Evolutionary conservation across 2,329 filamentous ascomycete species (phyloP).

Genomic region (Monosporascus sp.): DNA sequence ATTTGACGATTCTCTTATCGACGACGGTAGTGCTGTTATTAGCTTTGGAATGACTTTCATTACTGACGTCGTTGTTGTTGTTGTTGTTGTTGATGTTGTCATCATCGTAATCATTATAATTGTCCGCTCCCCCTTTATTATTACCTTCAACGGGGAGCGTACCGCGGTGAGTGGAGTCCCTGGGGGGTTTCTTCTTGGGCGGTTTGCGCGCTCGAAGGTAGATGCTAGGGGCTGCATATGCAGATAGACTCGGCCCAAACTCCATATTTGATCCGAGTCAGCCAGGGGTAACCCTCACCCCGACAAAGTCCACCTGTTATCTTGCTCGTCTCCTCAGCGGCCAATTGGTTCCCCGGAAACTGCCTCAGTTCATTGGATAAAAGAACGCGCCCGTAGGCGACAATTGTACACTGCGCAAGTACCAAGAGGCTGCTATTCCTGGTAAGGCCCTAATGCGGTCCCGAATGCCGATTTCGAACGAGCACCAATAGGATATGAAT

Average conservation of each 20-base stretch:
- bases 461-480: no score
- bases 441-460: no score
- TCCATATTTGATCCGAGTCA: neutral
- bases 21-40: neutral
- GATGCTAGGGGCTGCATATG: conserved; percentile 1
- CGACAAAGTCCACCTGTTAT: neutral
- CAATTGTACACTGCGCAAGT: no score
- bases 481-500: neutral
- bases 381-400: no score
- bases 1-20: neutral
- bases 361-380: no score
- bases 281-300: neutral
- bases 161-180: neutral
- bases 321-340: neutral
- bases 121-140: neutral
- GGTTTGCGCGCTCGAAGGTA: conserved; percentile 17
- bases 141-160: neutral
- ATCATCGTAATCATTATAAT: neutral
- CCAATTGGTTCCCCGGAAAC: no score
- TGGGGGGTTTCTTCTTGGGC: conserved; percentile 13
- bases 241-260: neutral
- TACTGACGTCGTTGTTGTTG: neutral
- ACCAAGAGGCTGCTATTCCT: no score
- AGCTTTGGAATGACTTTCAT: neutral
- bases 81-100: neutral